Evolutionary conservation across 2,329 filamentous ascomycete genomes (phyloP), one percentile per base, ranked within the genome.

Genomic region (Fonsecaea nubica): DNA sequence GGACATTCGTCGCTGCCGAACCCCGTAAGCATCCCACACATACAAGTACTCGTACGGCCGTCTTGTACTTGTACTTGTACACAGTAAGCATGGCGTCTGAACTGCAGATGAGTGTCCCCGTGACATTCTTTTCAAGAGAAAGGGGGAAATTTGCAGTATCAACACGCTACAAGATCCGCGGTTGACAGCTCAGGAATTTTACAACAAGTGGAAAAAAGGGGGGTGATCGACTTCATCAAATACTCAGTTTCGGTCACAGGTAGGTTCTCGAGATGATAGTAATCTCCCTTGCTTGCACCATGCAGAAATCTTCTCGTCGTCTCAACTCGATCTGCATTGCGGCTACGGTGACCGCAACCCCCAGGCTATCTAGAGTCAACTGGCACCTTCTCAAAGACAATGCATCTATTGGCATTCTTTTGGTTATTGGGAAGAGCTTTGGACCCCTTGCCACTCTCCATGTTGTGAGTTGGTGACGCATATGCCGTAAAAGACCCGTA

Each of bases 401-500:
- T 57, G 59, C 59, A 33, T 40, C 9, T 38, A 18, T 61, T 33
- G 61, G 56, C 58, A 54, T 32, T 42, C 45, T 60, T 58, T 15
- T 10, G 35, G 18, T 40, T 38, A 50, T 57, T 58, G 36, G 30
- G 30, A 32, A 32, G 45, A 57, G 50, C 21, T 52, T 40, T 50
- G 64, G 33, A 62, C 30, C 25, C 18, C 54, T 52, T 21, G 32
- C 30, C 25, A 21, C 58, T 21, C 15, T 53, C 53, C 52, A 25
- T 35, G 48, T 48, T 52, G 58, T 36, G 45, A 42, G 36, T 5
- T 32, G 33, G 25, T 56, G 45, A 30, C 21, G 45, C 45, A 25
- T 12, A 50, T 50, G 8, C 45, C 25, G 30, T 58, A 48, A 54
- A 55, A 38, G 52, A 58, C 55, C 58, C 65, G 57, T 64, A 68